Evolutionary conservation across 2,329 filamentous ascomycete genomes (phyloP).

Genomic region (Xylaria sp.): DNA sequence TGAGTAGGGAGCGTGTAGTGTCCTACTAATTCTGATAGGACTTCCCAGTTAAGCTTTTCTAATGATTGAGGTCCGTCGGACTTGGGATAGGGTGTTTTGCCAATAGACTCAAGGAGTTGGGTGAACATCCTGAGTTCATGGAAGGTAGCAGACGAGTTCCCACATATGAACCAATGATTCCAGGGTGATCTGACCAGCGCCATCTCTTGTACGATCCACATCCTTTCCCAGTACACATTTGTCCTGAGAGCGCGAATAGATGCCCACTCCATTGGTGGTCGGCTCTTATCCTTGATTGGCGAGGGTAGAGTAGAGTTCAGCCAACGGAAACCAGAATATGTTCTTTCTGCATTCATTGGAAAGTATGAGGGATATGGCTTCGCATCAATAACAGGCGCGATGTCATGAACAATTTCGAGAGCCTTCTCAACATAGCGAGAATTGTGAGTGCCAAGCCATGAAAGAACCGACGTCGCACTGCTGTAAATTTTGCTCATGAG

Average conservation of each 20-base stretch:
- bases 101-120: too few species aligned
- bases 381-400: background rate
- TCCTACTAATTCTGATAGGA: background rate
- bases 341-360: background rate
- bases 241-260: too few species aligned
- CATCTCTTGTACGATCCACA: too few species aligned
- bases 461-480: conserved; percentile 1
- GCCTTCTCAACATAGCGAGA: background rate
- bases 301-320: too few species aligned
- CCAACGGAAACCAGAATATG: background rate
- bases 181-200: too few species aligned
- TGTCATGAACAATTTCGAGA: background rate
- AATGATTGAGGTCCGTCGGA: background rate
- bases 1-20: background rate
- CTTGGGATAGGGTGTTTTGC: background rate
- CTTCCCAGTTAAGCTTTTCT: background rate
- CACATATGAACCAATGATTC: too few species aligned
- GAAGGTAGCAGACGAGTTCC: too few species aligned
- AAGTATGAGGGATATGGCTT: background rate
- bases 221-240: too few species aligned
- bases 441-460: conserved; percentile 1
- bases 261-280: too few species aligned
- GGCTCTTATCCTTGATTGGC: too few species aligned
- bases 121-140: too few species aligned
- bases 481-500: conserved; percentile 3